phyloP scores from a whole-genome alignment of 2,329 filamentous ascomycete species.

The Paramyrothecium sp. region DNA sequence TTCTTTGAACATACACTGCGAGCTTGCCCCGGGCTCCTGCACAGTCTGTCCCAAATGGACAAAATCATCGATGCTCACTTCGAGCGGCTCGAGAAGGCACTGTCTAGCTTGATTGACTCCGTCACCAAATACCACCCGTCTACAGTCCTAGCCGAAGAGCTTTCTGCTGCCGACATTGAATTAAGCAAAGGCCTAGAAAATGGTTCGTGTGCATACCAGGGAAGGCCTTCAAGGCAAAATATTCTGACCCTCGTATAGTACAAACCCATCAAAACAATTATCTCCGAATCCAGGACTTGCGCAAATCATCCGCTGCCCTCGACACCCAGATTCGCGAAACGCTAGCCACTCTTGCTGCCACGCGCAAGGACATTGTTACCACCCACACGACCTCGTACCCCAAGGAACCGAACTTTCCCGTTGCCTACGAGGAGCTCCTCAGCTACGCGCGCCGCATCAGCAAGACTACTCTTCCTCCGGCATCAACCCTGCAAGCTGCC shows the following conservation, averaged over 20 bases:
- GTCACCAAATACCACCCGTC: slow-evolving; percentile 82
- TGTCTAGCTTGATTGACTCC: slow-evolving; percentile 72
- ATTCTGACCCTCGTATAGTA: slow-evolving; percentile 42
- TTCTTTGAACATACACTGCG: background rate
- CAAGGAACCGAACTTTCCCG: slow-evolving; percentile 46
- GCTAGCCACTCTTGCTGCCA: slow-evolving; percentile 65
- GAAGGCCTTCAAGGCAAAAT: too few species aligned
- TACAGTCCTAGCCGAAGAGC: slow-evolving; percentile 62
- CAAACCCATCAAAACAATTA: slow-evolving; percentile 75
- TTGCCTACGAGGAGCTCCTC: slow-evolving; percentile 73
- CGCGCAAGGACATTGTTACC: slow-evolving; percentile 69
- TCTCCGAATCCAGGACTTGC: slow-evolving; percentile 66
- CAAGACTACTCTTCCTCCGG: slow-evolving; percentile 73
- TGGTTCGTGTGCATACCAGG: slow-evolving; percentile 38
- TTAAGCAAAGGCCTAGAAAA: slow-evolving; percentile 65
- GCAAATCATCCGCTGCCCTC: slow-evolving; percentile 60
- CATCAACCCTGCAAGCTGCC: slow-evolving; percentile 34
- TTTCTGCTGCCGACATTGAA: slow-evolving; percentile 68
- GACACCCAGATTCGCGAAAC: slow-evolving; percentile 73
- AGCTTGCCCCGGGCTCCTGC: background rate
- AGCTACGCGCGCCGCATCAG: slow-evolving; percentile 77
- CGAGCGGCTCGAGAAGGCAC: slow-evolving; percentile 63
- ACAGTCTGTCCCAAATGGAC: slow-evolving; percentile 48
- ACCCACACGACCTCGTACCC: slow-evolving; percentile 59
- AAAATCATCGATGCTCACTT: slow-evolving; percentile 60